Conservation (phyloP, 768 basidiomycete genomes). For the Lentinula guzmanii region DNA sequence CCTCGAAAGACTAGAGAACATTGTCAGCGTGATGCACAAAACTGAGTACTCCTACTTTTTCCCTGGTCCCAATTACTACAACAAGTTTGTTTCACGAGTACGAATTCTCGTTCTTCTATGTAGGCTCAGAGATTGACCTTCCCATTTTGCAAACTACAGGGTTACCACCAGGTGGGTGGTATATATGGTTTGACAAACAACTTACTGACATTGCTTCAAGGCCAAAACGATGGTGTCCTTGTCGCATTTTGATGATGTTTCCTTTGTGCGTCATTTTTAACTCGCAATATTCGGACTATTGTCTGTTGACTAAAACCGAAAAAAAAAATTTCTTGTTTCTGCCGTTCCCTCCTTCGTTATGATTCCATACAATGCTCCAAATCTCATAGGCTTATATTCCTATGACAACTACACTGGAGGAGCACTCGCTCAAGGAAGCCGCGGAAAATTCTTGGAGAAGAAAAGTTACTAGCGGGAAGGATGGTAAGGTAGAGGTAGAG, state of each 20-base stretch:
- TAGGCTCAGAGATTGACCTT: not conserved
- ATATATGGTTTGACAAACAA: no score
- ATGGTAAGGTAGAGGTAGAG: not conserved
- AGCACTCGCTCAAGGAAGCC: not conserved
- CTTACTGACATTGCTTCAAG: not conserved
- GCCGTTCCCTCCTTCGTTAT: no score
- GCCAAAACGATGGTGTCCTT: not conserved
- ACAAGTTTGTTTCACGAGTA: not conserved
- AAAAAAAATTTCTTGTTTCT: no score
- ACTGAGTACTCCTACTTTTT: not conserved
- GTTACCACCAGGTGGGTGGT: not conserved
- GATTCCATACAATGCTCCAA: not conserved
- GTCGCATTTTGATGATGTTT: not conserved
- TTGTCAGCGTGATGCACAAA: not conserved
- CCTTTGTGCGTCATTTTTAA: not conserved
- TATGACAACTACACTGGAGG: not conserved
- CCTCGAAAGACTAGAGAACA: not conserved
- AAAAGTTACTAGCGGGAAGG: not conserved
- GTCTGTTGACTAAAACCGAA: no score
- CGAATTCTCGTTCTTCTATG: not conserved
- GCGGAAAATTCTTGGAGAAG: not conserved
- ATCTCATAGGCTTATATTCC: not conserved
- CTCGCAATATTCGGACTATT: no score
- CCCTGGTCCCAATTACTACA: not conserved
- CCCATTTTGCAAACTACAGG: not conserved